Percentiles rank a stretch among this genome's conserved stretches.
phyloP scores from a whole-genome alignment of 2,329 filamentous ascomycete species.

The Venturia asperata region DNA sequence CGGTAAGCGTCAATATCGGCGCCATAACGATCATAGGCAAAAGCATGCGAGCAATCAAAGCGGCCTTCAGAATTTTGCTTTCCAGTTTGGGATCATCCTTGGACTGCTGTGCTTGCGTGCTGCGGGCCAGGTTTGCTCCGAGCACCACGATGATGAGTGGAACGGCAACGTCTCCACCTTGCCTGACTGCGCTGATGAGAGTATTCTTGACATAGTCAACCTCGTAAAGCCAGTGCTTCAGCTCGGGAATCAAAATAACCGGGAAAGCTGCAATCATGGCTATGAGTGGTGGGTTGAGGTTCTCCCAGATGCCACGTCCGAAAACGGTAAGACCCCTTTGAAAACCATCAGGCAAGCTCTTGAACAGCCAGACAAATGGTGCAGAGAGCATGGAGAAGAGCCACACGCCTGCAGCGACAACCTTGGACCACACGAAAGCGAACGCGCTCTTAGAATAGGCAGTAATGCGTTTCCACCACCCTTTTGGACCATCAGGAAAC shows the following conservation, averaged over 20 bases:
- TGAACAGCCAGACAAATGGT: constrained; percentile 4
- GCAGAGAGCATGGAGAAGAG: background rate
- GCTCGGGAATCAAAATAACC: constrained; percentile 74
- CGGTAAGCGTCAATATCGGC: constrained; percentile 74
- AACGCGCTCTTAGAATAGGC: constrained; percentile 9
- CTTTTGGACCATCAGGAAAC: constrained; percentile 30
- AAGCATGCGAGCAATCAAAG: constrained; percentile 82
- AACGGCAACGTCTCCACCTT: constrained; percentile 85
- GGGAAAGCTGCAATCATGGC: constrained; percentile 90
- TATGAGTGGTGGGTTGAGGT: constrained; percentile 98
- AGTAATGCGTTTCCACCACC: constrained; percentile 34
- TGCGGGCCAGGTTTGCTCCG: constrained; percentile 87
- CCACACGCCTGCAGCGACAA: background rate
- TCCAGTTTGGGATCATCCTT: constrained; percentile 62
- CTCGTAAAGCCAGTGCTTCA: constrained; percentile 82
- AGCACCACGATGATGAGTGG: constrained; percentile 92
- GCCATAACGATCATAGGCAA: constrained; percentile 89
- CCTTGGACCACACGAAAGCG: background rate
- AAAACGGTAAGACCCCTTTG: constrained; percentile 45
- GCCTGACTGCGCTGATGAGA: constrained; percentile 77
- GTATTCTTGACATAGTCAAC: constrained; percentile 87
- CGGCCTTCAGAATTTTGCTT: constrained; percentile 75
- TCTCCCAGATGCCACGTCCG: constrained; percentile 66
- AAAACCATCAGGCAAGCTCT: constrained; percentile 28
- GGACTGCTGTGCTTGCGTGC: constrained; percentile 64